Evolutionary conservation across 2,329 filamentous ascomycete species (phyloP).

Genomic region (Colletotrichum tanaceti): DNA sequence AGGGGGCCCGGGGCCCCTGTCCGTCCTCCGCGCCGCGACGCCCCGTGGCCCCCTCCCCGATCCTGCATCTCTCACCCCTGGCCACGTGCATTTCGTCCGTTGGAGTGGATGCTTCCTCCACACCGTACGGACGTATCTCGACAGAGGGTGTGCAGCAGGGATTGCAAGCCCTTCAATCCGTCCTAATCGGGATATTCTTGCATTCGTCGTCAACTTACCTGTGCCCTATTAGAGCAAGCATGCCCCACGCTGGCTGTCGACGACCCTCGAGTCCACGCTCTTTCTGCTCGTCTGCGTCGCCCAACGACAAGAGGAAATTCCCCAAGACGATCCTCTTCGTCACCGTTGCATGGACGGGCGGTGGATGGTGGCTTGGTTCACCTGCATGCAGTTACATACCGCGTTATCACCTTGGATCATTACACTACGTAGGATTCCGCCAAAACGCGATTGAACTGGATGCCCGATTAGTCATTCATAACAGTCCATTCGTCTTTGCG

Average conservation of each 20-base stretch:
- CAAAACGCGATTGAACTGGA: not conserved
- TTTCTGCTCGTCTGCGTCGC: no score
- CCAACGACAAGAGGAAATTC: not conserved
- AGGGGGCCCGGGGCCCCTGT: not conserved
- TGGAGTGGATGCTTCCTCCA: conserved; percentile 3
- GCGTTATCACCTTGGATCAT: not conserved
- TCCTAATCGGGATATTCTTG: not conserved
- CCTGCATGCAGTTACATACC: not conserved
- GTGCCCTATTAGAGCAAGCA: not conserved
- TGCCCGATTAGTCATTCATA: not conserved
- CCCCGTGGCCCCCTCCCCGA: conserved; percentile 8
- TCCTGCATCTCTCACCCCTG: conserved; percentile 12
- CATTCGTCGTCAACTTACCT: not conserved
- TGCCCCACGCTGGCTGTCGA: not conserved
- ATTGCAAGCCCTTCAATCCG: conserved; percentile 1
- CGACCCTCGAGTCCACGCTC: no score
- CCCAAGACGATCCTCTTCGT: not conserved
- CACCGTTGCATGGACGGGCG: not conserved
- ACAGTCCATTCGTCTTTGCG: not conserved
- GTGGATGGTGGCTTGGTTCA: not conserved
- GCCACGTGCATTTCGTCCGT: conserved; percentile 29
- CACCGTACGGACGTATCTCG: conserved; percentile 29
- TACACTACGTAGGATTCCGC: no score
- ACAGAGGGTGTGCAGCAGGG: conserved; percentile 18
- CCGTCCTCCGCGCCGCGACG: conserved; percentile 1